Percentiles rank a stretch among this genome's conserved stretches.
These are phyloP conservation scores for Colletotrichum sp. DNA, from an alignment of 2,329 filamentous ascomycete genomes.

Conservation along the genomic window DNA sequence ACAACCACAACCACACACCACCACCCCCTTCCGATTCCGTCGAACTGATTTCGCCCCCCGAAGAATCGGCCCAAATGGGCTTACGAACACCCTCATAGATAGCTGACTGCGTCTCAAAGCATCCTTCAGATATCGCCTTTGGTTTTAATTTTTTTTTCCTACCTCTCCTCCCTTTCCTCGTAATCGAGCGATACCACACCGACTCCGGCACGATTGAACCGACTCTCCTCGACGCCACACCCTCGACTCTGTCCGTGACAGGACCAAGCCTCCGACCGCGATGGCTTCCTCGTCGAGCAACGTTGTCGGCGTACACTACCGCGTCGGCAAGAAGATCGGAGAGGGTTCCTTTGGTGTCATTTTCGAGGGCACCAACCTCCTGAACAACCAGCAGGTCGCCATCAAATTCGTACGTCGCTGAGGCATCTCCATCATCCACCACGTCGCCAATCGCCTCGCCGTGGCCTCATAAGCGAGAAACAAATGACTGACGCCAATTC, in stretches of 20 bases:
- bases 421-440: not conserved
- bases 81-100: slow-evolving; percentile 14
- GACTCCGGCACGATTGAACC: slow-evolving; percentile 3
- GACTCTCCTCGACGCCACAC: not conserved
- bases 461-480: not conserved
- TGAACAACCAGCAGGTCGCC: slow-evolving; percentile 99
- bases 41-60: slow-evolving; percentile 13
- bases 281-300: slow-evolving; percentile 94
- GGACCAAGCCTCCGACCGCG: slow-evolving; percentile 29
- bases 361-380: slow-evolving; percentile 96
- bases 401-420: slow-evolving; percentile 90
- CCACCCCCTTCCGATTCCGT: slow-evolving; percentile 8
- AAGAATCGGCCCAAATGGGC: slow-evolving; percentile 18
- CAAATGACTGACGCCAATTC: slow-evolving; percentile 3
- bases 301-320: slow-evolving; percentile 98
- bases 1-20: slow-evolving; percentile 4
- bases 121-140: slow-evolving; percentile 11
- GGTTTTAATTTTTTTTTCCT: not conserved
- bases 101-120: slow-evolving; percentile 7
- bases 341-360: slow-evolving; percentile 99
- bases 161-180: not conserved
- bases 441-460: not conserved
- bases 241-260: slow-evolving; percentile 26
- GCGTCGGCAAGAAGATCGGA: slow-evolving; percentile 99
- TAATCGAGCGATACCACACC: not conserved